These are phyloP conservation scores for Cordyceps cicadae DNA, from an alignment of 2,329 filamentous ascomycete species.

Conservation along the genomic window DNA sequence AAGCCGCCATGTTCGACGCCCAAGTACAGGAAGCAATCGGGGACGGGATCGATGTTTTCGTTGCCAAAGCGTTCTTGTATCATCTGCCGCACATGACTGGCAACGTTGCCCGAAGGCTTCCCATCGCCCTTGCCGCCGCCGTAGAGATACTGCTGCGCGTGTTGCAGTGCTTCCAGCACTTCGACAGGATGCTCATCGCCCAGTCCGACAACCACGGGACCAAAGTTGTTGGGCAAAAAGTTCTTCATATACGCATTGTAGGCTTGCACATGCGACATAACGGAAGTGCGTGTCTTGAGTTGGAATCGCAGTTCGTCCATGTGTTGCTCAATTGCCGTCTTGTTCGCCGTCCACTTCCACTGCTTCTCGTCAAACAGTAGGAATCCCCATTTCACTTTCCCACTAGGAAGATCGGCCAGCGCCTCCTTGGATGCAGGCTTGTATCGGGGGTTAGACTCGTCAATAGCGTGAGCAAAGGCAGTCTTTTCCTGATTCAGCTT, in stretches of 20 bases:
- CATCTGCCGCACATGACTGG: slow-evolving; percentile 36
- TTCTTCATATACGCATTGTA: slow-evolving; percentile 51
- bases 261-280: slow-evolving; percentile 51
- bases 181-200: slow-evolving; percentile 7
- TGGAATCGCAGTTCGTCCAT: slow-evolving; percentile 48
- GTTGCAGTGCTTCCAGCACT: slow-evolving; percentile 8
- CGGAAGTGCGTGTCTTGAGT: slow-evolving; percentile 41
- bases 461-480: slow-evolving; percentile 34
- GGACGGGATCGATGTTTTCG: slow-evolving; percentile 23
- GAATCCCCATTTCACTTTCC: slow-evolving; percentile 52
- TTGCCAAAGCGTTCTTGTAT: slow-evolving; percentile 40
- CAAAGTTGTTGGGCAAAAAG: slow-evolving; percentile 52
- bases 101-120: slow-evolving; percentile 34
- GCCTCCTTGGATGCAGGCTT: neutral
- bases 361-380: slow-evolving; percentile 37
- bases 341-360: slow-evolving; percentile 8
- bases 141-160: slow-evolving; percentile 7
- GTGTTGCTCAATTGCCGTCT: slow-evolving; percentile 39
- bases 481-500: slow-evolving; percentile 50
- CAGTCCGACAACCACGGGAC: slow-evolving; percentile 35
- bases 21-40: slow-evolving; percentile 33
- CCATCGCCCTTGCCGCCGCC: neutral
- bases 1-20: slow-evolving; percentile 32
- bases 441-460: slow-evolving; percentile 10
- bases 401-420: slow-evolving; percentile 34